These are phyloP conservation scores for Mucor irregularis DNA, from an alignment of 371 early-diverging fungal genomes.

Conservation along the genomic window DNA sequence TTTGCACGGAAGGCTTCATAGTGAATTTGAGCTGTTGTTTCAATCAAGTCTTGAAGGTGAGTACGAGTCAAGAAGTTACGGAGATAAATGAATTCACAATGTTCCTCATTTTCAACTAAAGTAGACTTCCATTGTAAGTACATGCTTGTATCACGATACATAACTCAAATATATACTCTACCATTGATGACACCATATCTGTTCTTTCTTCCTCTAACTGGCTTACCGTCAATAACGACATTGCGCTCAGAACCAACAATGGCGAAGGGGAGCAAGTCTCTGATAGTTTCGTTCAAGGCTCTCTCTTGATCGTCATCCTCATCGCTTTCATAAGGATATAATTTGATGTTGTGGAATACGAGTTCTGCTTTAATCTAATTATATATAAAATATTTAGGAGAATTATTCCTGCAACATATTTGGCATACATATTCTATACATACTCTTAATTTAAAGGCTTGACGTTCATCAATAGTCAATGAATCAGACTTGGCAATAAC, in stretches of 20 bases:
- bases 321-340: slow-evolving; percentile 85
- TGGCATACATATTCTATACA: background rate
- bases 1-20: slow-evolving; percentile 92
- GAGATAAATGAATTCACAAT: slow-evolving; percentile 80
- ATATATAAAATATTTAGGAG: background rate
- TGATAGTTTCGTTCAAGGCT: slow-evolving; percentile 73
- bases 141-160: no score
- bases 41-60: slow-evolving; percentile 84
- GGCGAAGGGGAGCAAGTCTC: slow-evolving; percentile 80
- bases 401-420: background rate
- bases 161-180: slow-evolving; percentile 15
- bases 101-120: slow-evolving; percentile 70
- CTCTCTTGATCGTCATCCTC: slow-evolving; percentile 82
- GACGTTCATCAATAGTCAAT: slow-evolving; percentile 78
- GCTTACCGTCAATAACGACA: slow-evolving; percentile 79
- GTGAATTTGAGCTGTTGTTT: slow-evolving; percentile 84
- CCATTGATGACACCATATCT: slow-evolving; percentile 71
- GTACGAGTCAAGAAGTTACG: slow-evolving; percentile 86
- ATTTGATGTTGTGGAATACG: slow-evolving; percentile 85
- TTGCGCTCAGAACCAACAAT: slow-evolving; percentile 85
- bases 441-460: slow-evolving; percentile 72
- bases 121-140: background rate
- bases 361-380: slow-evolving; percentile 85
- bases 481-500: slow-evolving; percentile 89
- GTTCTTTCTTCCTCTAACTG: slow-evolving; percentile 72